phyloP scores from a whole-genome alignment of 1,139 yeast species.

The Yamadazyma pseudoaaseri region DNA sequence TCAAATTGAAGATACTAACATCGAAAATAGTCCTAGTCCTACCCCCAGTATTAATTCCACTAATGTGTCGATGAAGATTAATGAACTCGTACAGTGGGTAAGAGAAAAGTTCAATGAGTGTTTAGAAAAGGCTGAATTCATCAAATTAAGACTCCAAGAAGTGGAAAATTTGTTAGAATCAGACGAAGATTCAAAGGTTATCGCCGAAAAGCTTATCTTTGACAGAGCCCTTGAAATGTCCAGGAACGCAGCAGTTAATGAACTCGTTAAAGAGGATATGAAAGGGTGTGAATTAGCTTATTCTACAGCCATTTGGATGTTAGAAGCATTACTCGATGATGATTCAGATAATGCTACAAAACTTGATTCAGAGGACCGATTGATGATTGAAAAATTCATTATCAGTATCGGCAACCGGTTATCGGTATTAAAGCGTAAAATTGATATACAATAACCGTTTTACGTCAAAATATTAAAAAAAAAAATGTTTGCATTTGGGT shows the following conservation, averaged over 20 bases:
- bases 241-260: constrained; percentile 85
- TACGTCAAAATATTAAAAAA: neutral
- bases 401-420: constrained; percentile 71
- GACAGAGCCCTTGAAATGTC: constrained; percentile 94
- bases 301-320: constrained; percentile 93
- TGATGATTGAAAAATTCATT: constrained; percentile 74
- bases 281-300: constrained; percentile 84
- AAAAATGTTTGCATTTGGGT: constrained; percentile 3
- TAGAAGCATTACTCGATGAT: constrained; percentile 75
- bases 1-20: constrained; percentile 24
- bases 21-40: constrained; percentile 10
- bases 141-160: constrained; percentile 55
- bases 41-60: constrained; percentile 6
- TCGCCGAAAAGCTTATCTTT: constrained; percentile 83
- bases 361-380: constrained; percentile 68
- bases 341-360: constrained; percentile 28
- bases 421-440: constrained; percentile 53
- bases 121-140: constrained; percentile 82
- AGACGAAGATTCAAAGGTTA: constrained; percentile 25
- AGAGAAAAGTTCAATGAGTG: constrained; percentile 86
- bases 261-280: constrained; percentile 72
- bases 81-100: constrained; percentile 89
- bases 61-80: constrained; percentile 45
- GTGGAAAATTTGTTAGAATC: constrained; percentile 30
- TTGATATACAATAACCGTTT: constrained; percentile 15